Evolutionary conservation across 345 rosid genomes (phyloP).

Genomic region (Boechera divaricarpa): DNA sequence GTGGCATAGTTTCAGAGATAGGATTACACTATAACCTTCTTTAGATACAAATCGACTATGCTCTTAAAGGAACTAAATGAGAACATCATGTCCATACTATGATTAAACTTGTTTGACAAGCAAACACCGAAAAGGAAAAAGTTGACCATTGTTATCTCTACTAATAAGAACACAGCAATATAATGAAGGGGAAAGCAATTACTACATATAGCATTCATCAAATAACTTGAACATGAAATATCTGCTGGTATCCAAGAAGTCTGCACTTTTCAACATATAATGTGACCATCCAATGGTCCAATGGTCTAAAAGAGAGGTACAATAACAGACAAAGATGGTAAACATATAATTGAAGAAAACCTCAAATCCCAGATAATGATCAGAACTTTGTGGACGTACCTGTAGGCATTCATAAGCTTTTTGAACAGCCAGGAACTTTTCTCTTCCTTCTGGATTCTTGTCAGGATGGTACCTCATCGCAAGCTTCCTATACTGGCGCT

Average conservation of each 20-base stretch:
- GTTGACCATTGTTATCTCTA: constrained; percentile 5
- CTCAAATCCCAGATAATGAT: constrained; percentile 17
- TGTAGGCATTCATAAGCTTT: constrained; percentile 98
- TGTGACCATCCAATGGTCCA: constrained; percentile 24
- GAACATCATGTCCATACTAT: constrained; percentile 1
- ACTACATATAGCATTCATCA: constrained; percentile 30
- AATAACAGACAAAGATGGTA: constrained; percentile 15
- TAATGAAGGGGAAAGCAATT: constrained; percentile 21
- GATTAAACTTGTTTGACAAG: not conserved
- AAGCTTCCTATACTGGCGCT: constrained; percentile 99
- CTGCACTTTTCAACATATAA: constrained; percentile 15
- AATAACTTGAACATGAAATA: constrained; percentile 21
- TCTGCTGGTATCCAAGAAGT: constrained; percentile 9
- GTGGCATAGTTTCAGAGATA: constrained; percentile 16
- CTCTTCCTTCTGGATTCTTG: constrained; percentile 99
- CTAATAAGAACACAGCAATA: constrained; percentile 11
- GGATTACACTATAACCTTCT: constrained; percentile 13
- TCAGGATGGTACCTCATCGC: constrained; percentile 99
- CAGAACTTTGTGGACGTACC: constrained; percentile 52
- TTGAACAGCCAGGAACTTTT: constrained; percentile 96
- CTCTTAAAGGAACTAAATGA: constrained; percentile 11
- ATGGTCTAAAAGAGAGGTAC: constrained; percentile 20
- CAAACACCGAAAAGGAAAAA: constrained; percentile 16
- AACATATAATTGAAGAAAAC: constrained; percentile 11
- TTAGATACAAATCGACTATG: constrained; percentile 9